A percentile compares a stretch with the other conserved stretches of the same genome.
These are phyloP conservation scores for Kalanchoe fedtschenkoi DNA, from an alignment of 164 flowering plant species.

Conservation along the genomic window DNA sequence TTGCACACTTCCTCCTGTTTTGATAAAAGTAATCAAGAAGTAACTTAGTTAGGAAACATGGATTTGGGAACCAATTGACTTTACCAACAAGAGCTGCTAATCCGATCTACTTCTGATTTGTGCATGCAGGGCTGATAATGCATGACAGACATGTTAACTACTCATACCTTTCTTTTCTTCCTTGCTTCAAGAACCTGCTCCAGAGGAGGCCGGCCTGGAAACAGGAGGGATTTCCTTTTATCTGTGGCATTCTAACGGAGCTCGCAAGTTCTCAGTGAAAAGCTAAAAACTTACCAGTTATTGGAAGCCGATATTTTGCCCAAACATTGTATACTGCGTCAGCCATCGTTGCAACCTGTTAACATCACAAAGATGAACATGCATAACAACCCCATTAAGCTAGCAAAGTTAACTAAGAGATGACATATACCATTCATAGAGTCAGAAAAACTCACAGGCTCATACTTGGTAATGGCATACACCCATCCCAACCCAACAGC, in stretches of 20 bases:
- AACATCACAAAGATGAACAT: background rate
- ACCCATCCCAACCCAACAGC: conserved; percentile 96
- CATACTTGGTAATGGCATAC: conserved; percentile 78
- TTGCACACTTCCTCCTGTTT: conserved; percentile 36
- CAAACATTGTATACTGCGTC: conserved; percentile 49
- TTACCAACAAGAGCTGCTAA: background rate
- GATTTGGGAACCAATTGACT: background rate
- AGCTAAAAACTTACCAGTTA: conserved; percentile 41
- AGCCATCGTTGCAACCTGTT: conserved; percentile 45
- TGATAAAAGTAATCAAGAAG: background rate
- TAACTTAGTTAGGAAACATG: background rate
- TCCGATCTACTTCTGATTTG: background rate
- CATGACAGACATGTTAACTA: background rate
- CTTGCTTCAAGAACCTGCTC: conserved; percentile 47
- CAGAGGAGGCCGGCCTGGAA: conserved; percentile 50
- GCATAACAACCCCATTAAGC: background rate
- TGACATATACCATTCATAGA: background rate
- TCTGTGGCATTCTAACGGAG: conserved; percentile 1
- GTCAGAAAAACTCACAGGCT: conserved; percentile 46
- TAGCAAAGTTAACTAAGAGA: background rate
- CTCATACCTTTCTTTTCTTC: conserved; percentile 35
- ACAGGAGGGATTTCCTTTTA: background rate
- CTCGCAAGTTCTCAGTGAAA: background rate
- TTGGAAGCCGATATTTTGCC: conserved; percentile 66
- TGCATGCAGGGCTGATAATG: background rate